Conservation (phyloP, 352 stramenopile species). For the Nothophytophthora sp. region DNA sequence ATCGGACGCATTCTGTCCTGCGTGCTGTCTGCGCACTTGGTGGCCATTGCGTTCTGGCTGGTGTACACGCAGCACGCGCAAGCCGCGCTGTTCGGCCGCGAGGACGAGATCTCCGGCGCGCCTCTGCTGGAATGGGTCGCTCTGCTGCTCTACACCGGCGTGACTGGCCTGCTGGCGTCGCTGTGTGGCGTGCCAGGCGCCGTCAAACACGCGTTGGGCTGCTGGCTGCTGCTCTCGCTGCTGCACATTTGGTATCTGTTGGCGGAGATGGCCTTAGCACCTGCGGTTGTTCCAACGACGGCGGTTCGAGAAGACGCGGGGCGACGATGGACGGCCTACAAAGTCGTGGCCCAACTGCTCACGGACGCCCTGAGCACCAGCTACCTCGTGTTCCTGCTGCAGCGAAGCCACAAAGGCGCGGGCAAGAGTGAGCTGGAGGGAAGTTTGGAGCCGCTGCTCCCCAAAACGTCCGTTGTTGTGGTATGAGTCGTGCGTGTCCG, state of each 20-base stretch:
- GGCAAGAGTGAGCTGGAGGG: neutral
- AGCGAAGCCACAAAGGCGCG: neutral
- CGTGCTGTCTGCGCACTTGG: conserved; percentile 15
- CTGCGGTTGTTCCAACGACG: no score
- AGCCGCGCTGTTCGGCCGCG: conserved; percentile 13
- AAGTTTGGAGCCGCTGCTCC: conserved; percentile 10
- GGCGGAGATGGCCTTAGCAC: neutral
- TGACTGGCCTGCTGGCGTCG: conserved; percentile 7
- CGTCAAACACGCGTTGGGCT: conserved; percentile 1
- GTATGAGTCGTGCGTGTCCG: no score
- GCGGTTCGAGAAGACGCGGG: neutral
- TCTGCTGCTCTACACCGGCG: conserved; percentile 8
- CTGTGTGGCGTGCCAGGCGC: conserved; percentile 2
- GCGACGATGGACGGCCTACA: neutral
- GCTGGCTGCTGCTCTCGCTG: conserved; percentile 7
- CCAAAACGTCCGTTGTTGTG: no score
- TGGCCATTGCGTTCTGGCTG: conserved; percentile 13
- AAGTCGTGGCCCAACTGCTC: conserved; percentile 12
- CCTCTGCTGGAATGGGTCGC: conserved; percentile 8
- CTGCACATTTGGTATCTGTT: conserved; percentile 9
- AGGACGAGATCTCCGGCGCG: conserved; percentile 4
- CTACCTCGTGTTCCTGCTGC: conserved; percentile 2
- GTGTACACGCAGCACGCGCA: conserved; percentile 2
- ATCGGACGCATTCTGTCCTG: conserved; percentile 5
- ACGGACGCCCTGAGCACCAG: conserved; percentile 2